These are phyloP conservation scores for Inosperma sp. DNA, from an alignment of 768 basidiomycete genomes.

Conservation along the genomic window DNA sequence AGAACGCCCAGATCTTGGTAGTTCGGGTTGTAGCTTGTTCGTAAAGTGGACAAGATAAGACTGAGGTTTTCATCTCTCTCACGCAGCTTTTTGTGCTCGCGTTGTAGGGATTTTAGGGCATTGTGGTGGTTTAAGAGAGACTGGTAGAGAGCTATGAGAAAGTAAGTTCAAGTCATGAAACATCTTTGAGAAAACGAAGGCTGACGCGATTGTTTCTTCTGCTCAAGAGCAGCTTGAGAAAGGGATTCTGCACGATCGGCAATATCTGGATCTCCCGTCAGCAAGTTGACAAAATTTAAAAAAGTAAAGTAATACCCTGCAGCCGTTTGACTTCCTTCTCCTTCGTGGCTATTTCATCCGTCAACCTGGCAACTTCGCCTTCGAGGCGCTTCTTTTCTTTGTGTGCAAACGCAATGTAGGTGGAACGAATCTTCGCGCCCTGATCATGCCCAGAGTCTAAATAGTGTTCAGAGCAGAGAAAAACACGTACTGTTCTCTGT, in stretches of 20 bases:
- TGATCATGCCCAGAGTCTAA: constrained; percentile 26
- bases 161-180: not conserved
- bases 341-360: constrained; percentile 54
- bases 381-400: constrained; percentile 88
- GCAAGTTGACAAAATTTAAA: not conserved
- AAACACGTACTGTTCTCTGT: constrained; percentile 63
- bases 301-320: constrained; percentile 43
- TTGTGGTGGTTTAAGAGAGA: constrained; percentile 67
- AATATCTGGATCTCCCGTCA: constrained; percentile 56
- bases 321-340: constrained; percentile 72
- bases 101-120: constrained; percentile 73
- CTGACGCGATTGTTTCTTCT: constrained; percentile 84
- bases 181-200: not conserved
- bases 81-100: constrained; percentile 65
- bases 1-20: constrained; percentile 99
- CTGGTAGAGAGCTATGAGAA: constrained; percentile 64
- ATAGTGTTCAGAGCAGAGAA: not conserved
- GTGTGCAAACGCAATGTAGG: constrained; percentile 82
- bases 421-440: constrained; percentile 88
- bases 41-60: constrained; percentile 75
- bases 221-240: constrained; percentile 75
- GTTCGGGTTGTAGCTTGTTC: constrained; percentile 92
- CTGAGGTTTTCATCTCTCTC: constrained; percentile 75
- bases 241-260: constrained; percentile 74
- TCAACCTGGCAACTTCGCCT: constrained; percentile 47